Evolutionary conservation across 371 early-diverging fungal species (phyloP), one percentile per base, ranked within the genome.

Genomic region (Rhizopus stolonifer): DNA sequence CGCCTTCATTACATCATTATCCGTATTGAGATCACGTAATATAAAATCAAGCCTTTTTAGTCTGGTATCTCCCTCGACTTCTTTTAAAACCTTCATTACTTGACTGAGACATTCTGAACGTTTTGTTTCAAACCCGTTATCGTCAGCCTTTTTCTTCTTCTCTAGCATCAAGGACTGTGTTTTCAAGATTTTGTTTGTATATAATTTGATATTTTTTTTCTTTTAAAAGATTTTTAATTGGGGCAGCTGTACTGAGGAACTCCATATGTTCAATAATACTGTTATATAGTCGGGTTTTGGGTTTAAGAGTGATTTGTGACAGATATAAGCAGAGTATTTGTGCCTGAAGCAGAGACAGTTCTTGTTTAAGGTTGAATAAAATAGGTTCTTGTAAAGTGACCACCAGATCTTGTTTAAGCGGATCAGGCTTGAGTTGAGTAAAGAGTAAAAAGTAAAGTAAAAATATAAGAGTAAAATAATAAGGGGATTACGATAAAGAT

Each of bases 11-110:
- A 48, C 48, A 55, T 55, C 43, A 48, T 25, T 48, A 17, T 55
- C 42, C 3, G 21, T 48, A 32, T 55, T 55, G 10, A 48, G 26
- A 42, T 48, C 48, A 22, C 48, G 40, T 4, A 55, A 8, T 18
- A 55, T 55, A 32, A 48, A 55, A 24, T 55, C 55, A 25, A 55
- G 23, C n/a, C n/a, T 25, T 55, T 55, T 31, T 22, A 48, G 42
- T 55, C 29, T 55, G 14, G 19, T 17, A 15, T 55, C 55, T 40
- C 29, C 19, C 0, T 48, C n/a, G 18, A 18, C 24, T 40, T 47
- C 42, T 6, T 55, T 55, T 9, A 55, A 55, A 39, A 48, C 8
- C 42, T 55, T 55, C 42, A 24, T 55, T 0, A 48, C 42, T 24
- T 55, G 55, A 6, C 55, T 55, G 14, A 40, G 3, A 42, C 55